Percentiles rank a stretch among this genome's conserved stretches.
These are phyloP conservation scores for Solanum chmielewskii DNA, from an alignment of 257 asterid genomes.

Conservation along the genomic window DNA sequence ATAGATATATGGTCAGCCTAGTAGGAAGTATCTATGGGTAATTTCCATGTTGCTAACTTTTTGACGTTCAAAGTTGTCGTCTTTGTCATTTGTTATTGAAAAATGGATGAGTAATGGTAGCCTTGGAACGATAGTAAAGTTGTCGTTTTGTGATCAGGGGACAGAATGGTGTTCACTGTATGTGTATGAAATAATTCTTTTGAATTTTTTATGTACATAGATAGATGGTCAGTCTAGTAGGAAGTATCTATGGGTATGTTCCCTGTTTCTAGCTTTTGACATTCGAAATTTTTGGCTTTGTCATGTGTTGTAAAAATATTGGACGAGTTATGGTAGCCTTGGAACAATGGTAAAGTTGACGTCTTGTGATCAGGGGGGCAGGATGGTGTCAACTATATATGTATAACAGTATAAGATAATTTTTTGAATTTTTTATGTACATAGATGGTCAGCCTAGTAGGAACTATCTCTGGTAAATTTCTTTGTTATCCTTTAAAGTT, in stretches of 20 bases:
- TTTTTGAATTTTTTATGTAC: not conserved
- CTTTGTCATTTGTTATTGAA: not conserved
- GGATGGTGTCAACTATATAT: not conserved
- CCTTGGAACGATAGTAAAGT: too few relatives aligned
- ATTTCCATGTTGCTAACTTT: not conserved
- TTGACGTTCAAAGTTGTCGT: not conserved
- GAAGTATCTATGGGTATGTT: not conserved
- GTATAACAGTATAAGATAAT: not conserved
- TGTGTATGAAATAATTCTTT: too few relatives aligned
- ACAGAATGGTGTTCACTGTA: too few relatives aligned
- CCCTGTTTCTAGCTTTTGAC: not conserved
- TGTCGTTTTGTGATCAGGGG: too few relatives aligned
- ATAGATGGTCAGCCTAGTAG: not conserved
- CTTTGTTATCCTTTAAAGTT: not conserved
- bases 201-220: too few relatives aligned
- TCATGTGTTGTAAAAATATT: not conserved
- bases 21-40: slow-evolving; percentile 73
- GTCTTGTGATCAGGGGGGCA: not conserved
- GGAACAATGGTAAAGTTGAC: not conserved
- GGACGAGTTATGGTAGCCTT: not conserved
- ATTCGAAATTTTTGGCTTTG: too few relatives aligned
- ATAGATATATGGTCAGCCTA: slow-evolving; percentile 45
- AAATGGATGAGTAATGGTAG: not conserved
- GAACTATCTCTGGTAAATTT: not conserved
- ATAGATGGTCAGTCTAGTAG: not conserved